Evolutionary conservation across 202 grass and related monocot species (phyloP).

Genomic region (Zizania palustris): DNA sequence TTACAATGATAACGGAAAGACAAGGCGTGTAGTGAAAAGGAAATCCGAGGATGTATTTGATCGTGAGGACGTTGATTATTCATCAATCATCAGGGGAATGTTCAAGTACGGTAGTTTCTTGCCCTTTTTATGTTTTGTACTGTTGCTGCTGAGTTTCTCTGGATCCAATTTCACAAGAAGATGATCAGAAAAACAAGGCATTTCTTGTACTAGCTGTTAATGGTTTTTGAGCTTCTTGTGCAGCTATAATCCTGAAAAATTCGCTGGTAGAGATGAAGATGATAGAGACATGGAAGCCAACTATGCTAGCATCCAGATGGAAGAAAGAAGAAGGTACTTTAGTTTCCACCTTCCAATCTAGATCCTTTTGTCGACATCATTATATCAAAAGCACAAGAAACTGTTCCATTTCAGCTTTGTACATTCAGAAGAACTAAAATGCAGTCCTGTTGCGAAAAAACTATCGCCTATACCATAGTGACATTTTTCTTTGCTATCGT

Average conservation of each 20-base stretch:
- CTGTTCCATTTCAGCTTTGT: background rate
- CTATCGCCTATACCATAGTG: background rate
- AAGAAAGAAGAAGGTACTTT: slow-evolving; percentile 81
- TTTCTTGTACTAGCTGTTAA: background rate
- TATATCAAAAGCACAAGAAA: background rate
- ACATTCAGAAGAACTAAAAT: too few species aligned
- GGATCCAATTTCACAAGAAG: too few species aligned
- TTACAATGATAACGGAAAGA: slow-evolving; percentile 19
- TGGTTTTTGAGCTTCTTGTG: slow-evolving; percentile 34
- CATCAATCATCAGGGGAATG: slow-evolving; percentile 46
- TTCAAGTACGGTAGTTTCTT: slow-evolving; percentile 48
- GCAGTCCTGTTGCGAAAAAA: background rate
- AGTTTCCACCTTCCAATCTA: background rate
- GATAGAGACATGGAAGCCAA: slow-evolving; percentile 75
- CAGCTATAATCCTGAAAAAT: slow-evolving; percentile 73
- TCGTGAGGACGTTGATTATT: background rate
- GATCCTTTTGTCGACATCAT: background rate
- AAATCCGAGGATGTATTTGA: slow-evolving; percentile 43
- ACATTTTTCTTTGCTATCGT: background rate
- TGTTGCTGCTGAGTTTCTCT: background rate
- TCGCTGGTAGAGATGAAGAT: slow-evolving; percentile 57
- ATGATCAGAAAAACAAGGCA: too few species aligned
- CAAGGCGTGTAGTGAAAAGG: slow-evolving; percentile 41
- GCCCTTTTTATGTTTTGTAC: background rate
- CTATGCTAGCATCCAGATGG: slow-evolving; percentile 74